phyloP scores from a whole-genome alignment of 1,139 yeast species.

The Saccharomyces uvarum region DNA sequence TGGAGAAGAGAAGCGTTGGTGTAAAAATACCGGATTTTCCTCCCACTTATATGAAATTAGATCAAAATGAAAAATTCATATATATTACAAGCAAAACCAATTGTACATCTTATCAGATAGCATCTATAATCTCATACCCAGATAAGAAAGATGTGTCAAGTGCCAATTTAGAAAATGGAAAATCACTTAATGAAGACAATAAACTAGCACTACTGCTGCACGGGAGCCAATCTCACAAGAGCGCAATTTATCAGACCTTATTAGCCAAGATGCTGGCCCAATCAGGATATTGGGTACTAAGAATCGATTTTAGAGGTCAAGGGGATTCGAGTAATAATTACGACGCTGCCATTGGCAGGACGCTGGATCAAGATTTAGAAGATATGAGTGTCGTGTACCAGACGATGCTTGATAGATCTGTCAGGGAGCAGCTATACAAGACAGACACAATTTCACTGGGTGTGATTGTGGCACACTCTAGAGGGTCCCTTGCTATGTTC shows the following conservation, averaged over 20 bases:
- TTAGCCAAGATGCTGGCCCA: constrained; percentile 57
- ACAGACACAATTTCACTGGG: constrained; percentile 40
- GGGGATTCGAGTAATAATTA: constrained; percentile 63
- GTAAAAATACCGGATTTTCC: not conserved
- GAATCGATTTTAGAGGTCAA: constrained; percentile 83
- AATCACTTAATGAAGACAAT: constrained; percentile 8
- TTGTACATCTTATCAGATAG: constrained; percentile 27
- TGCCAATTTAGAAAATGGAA: not conserved
- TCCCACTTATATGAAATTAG: constrained; percentile 12
- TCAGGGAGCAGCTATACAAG: constrained; percentile 38
- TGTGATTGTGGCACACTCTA: constrained; percentile 63
- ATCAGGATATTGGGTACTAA: constrained; percentile 53
- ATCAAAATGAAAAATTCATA: constrained; percentile 16
- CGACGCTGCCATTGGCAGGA: constrained; percentile 43
- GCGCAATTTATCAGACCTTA: constrained; percentile 63
- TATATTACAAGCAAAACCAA: constrained; percentile 17
- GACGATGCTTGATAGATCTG: not conserved
- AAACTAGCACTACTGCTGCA: constrained; percentile 47
- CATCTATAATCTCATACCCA: constrained; percentile 33
- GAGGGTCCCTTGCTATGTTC: constrained; percentile 76
- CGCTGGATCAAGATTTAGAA: constrained; percentile 53
- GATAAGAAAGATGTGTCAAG: constrained; percentile 3
- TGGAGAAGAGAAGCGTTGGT: not conserved
- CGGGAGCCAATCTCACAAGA: constrained; percentile 80
- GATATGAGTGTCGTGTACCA: constrained; percentile 48